Percentiles rank a stretch among this genome's conserved stretches.
Conservation (phyloP, 306 rosid genomes). For the Sechiopsis laciniata region DNA sequence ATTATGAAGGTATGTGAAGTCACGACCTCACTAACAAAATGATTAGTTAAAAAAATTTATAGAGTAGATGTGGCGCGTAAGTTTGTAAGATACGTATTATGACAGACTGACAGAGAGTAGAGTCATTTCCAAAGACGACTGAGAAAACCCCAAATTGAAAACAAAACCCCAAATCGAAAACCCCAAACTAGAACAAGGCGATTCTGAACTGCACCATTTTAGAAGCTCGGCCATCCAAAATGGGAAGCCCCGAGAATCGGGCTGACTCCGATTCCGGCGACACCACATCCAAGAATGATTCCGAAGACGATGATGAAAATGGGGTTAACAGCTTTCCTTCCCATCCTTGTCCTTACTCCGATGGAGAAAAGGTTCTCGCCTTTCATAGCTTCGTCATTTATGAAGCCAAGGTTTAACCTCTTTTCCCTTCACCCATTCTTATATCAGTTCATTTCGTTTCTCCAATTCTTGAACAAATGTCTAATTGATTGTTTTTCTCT, state of each 20-base stretch:
- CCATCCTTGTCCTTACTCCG: constrained; percentile 40
- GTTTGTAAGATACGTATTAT: not conserved
- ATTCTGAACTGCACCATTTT: no score
- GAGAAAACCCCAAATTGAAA: not conserved
- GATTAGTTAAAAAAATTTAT: no score
- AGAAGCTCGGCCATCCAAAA: constrained; percentile 4
- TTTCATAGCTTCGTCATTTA: constrained; percentile 37
- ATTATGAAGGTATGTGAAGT: no score
- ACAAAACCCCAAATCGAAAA: no score
- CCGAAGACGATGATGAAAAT: constrained; percentile 28
- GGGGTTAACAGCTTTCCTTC: constrained; percentile 23
- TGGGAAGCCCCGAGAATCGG: constrained; percentile 47
- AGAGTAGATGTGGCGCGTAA: not conserved
- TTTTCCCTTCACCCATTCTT: not conserved
- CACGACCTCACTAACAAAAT: no score
- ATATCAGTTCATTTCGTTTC: not conserved
- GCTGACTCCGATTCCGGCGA: constrained; percentile 33
- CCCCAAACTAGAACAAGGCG: no score
- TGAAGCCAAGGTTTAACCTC: constrained; percentile 53
- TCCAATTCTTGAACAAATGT: not conserved
- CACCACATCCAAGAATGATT: constrained; percentile 32
- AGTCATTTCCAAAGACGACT: not conserved
- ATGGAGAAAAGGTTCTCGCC: constrained; percentile 58
- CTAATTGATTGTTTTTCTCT: not conserved
- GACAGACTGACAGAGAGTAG: not conserved